These are phyloP conservation scores for Cucurbita moschata DNA, from an alignment of 306 rosid genomes.

Conservation along the genomic window DNA sequence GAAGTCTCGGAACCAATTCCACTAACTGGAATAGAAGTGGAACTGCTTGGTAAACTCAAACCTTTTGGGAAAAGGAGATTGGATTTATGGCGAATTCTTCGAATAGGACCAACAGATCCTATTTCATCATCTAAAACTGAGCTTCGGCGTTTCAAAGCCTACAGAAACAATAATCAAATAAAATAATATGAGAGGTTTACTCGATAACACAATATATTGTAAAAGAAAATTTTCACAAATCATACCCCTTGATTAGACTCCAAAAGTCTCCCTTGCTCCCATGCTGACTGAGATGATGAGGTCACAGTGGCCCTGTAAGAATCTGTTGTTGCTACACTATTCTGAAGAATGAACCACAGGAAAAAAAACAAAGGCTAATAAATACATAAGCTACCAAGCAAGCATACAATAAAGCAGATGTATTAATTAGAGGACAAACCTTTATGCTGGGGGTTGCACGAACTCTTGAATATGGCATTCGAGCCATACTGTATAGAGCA, in stretches of 20 bases:
- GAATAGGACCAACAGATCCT: constrained; percentile 73
- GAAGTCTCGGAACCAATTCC: constrained; percentile 23
- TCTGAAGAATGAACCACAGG: constrained; percentile 24
- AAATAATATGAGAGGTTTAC: not conserved
- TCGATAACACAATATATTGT: constrained; percentile 2
- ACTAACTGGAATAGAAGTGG: constrained; percentile 19
- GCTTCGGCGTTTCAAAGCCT: constrained; percentile 58
- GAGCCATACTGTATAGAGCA: constrained; percentile 81
- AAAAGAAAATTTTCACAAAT: constrained; percentile 5
- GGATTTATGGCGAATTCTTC: constrained; percentile 63
- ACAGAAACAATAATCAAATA: constrained; percentile 6
- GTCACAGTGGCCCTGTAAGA: constrained; percentile 29
- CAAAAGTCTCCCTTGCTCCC: constrained; percentile 33
- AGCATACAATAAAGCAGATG: not conserved
- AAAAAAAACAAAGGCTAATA: constrained; percentile 4
- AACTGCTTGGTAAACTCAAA: constrained; percentile 31
- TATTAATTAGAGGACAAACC: constrained; percentile 27
- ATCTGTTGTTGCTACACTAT: constrained; percentile 23
- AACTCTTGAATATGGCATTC: constrained; percentile 66
- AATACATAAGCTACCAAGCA: not conserved
- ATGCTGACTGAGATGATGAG: constrained; percentile 36
- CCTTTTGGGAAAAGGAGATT: constrained; percentile 53
- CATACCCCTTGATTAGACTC: constrained; percentile 51
- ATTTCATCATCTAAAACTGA: constrained; percentile 58
- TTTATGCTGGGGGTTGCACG: constrained; percentile 27